These are phyloP conservation scores for Hibiscus trionum DNA, from an alignment of 345 rosid genomes.

Conservation along the genomic window DNA sequence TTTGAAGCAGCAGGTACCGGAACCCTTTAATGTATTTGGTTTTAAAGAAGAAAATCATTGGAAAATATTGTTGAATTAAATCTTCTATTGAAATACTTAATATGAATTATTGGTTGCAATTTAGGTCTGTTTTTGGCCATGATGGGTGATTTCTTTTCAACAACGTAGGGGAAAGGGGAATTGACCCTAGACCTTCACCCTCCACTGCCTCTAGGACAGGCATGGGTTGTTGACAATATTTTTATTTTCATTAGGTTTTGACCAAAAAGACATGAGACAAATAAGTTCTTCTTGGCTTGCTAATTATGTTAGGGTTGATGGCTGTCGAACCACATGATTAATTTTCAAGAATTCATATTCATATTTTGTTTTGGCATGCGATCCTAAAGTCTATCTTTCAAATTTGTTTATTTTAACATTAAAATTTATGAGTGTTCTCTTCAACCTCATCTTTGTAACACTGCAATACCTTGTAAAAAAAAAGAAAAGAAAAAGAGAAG, in stretches of 20 bases:
- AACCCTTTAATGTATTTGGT: neutral
- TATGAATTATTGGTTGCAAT: neutral
- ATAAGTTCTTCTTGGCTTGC: conserved; percentile 1
- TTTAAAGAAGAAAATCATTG: neutral
- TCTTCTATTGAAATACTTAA: neutral
- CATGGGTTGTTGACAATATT: neutral
- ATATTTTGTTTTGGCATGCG: neutral
- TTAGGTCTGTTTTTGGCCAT: neutral
- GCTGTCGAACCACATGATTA: neutral
- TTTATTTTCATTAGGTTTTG: neutral
- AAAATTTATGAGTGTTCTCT: neutral
- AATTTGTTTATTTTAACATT: neutral
- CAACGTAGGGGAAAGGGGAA: neutral
- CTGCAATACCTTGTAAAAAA: neutral
- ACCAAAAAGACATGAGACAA: neutral
- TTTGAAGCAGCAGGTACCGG: conserved; percentile 62
- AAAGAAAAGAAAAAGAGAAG: neutral
- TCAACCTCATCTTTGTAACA: neutral
- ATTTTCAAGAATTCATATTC: neutral
- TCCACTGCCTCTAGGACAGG: neutral
- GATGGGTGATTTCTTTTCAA: neutral
- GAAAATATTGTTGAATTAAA: neutral
- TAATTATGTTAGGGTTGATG: neutral
- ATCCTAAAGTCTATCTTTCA: neutral
- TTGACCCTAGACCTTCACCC: conserved; percentile 4